Conservation (phyloP, 1,284 basidiomycete genomes). For the Mycena citricolor region DNA sequence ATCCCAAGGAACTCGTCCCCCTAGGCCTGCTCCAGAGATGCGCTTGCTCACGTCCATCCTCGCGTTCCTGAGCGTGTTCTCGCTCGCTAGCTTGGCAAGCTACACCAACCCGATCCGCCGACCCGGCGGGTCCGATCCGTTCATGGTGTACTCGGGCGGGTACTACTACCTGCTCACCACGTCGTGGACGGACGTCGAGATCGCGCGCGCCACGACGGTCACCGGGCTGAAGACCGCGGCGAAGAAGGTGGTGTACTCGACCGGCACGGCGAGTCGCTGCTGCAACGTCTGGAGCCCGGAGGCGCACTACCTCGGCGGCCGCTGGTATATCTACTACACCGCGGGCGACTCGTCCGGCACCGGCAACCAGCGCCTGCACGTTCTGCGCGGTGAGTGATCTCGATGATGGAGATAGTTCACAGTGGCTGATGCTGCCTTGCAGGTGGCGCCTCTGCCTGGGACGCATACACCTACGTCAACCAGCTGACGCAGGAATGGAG, state of each 20-base stretch:
- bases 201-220: slow-evolving; percentile 39
- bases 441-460: slow-evolving; percentile 29
- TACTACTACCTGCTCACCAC: slow-evolving; percentile 40
- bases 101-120: slow-evolving; percentile 35
- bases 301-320: not conserved
- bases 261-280: slow-evolving; percentile 36
- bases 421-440: slow-evolving; percentile 36
- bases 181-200: slow-evolving; percentile 41
- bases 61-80: too few species aligned
- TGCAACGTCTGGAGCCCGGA: slow-evolving; percentile 36
- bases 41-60: too few species aligned
- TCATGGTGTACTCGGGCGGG: slow-evolving; percentile 38
- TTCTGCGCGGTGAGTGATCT: slow-evolving; percentile 36
- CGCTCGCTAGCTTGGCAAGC: slow-evolving; percentile 18
- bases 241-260: slow-evolving; percentile 37
- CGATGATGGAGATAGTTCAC: slow-evolving; percentile 36
- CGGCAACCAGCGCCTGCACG: slow-evolving; percentile 37
- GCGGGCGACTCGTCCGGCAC: slow-evolving; percentile 36
- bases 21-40: too few species aligned
- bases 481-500: slow-evolving; percentile 39
- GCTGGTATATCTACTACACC: slow-evolving; percentile 33
- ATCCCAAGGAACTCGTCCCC: too few species aligned
- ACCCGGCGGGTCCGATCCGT: slow-evolving; percentile 37
- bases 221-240: slow-evolving; percentile 37
- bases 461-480: slow-evolving; percentile 14